These are phyloP conservation scores for Hydnomerulius pinastri DNA, from an alignment of 768 basidiomycete species.

Conservation along the genomic window DNA sequence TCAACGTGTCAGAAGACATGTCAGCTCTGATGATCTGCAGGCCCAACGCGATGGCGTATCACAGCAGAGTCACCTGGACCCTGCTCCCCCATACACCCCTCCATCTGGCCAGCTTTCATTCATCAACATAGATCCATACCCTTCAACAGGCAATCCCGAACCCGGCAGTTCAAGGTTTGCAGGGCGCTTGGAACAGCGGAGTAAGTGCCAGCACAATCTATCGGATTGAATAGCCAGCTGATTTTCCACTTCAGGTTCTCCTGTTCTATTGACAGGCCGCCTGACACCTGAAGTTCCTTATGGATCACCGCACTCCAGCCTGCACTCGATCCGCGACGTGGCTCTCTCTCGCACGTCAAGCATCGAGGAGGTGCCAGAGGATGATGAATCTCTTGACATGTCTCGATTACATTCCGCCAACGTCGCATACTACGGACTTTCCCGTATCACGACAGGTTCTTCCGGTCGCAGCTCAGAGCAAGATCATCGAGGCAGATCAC, in stretches of 20 bases:
- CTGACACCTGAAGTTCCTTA: slow-evolving; percentile 1
- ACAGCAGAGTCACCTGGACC: slow-evolving; percentile 8
- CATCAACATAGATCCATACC: neutral
- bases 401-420: neutral
- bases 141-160: slow-evolving; percentile 2
- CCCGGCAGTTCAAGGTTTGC: slow-evolving; percentile 12
- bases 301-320: slow-evolving; percentile 13
- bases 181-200: slow-evolving; percentile 4
- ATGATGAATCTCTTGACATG: slow-evolving; percentile 20
- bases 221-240: neutral
- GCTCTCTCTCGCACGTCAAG: slow-evolving; percentile 42
- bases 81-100: slow-evolving; percentile 36
- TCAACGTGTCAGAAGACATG: slow-evolving; percentile 7
- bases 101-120: slow-evolving; percentile 1
- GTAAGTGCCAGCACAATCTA: slow-evolving; percentile 6
- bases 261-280: neutral
- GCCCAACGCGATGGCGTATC: neutral
- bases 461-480: slow-evolving; percentile 18
- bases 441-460: slow-evolving; percentile 15
- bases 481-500: slow-evolving; percentile 35
- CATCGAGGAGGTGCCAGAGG: slow-evolving; percentile 42
- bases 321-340: slow-evolving; percentile 3
- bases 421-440: slow-evolving; percentile 16
- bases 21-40: slow-evolving; percentile 10
- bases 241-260: slow-evolving; percentile 11